These are phyloP conservation scores for Orbilia oligospora DNA, from an alignment of 2,329 filamentous ascomycete genomes.

Conservation along the genomic window DNA sequence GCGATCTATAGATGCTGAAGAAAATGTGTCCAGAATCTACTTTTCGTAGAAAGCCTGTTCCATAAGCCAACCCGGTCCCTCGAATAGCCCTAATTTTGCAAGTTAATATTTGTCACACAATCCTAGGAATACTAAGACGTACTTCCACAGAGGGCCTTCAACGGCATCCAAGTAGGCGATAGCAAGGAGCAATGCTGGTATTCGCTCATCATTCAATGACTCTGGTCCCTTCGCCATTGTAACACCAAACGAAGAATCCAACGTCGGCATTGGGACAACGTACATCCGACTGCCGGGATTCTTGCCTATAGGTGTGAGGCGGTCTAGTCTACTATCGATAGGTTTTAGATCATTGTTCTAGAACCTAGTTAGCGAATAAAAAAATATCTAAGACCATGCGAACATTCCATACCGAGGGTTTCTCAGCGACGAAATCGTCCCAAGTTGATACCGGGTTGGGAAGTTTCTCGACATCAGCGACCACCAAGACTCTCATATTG, in stretches of 20 bases:
- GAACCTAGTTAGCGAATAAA: neutral
- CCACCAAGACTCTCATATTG: slow-evolving; percentile 88
- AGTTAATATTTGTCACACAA: neutral
- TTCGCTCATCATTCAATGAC: slow-evolving; percentile 80
- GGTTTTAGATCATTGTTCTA: slow-evolving; percentile 61
- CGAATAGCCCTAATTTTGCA: slow-evolving; percentile 78
- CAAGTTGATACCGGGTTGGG: slow-evolving; percentile 82
- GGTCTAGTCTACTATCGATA: slow-evolving; percentile 68
- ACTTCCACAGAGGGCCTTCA: slow-evolving; percentile 90
- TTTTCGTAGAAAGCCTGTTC: slow-evolving; percentile 82
- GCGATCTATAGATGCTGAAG: slow-evolving; percentile 90
- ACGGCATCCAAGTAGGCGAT: slow-evolving; percentile 91
- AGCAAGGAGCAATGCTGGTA: slow-evolving; percentile 89
- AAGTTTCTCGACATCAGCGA: slow-evolving; percentile 83
- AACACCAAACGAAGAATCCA: slow-evolving; percentile 91
- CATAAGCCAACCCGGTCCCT: slow-evolving; percentile 93
- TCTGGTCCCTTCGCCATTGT: slow-evolving; percentile 81
- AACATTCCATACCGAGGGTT: slow-evolving; percentile 37
- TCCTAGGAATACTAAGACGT: neutral
- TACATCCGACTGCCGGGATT: slow-evolving; percentile 82
- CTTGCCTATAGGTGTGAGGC: slow-evolving; percentile 82
- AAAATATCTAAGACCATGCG: neutral
- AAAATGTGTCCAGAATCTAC: slow-evolving; percentile 84
- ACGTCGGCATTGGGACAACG: slow-evolving; percentile 89
- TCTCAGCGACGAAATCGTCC: slow-evolving; percentile 74